phyloP scores from a whole-genome alignment of 441 rosid species.

The Pelargonium australe region DNA sequence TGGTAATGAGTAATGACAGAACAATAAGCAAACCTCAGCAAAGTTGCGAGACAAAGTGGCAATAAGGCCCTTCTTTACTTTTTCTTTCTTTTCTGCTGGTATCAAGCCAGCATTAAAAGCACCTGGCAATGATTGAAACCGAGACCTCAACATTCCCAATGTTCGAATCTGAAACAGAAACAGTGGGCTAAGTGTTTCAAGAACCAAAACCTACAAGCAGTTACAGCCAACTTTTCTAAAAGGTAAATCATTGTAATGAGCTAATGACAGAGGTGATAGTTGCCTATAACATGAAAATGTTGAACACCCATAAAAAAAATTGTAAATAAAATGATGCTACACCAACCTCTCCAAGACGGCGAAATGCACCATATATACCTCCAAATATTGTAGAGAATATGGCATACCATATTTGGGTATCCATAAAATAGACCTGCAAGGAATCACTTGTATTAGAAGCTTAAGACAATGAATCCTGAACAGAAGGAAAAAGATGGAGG shows the following conservation, averaged over 20 bases:
- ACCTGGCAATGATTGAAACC: slow-evolving; percentile 80
- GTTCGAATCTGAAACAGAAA: slow-evolving; percentile 73
- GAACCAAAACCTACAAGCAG: background rate
- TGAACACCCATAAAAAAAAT: background rate
- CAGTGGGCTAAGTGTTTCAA: slow-evolving; percentile 5
- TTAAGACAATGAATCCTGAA: slow-evolving; percentile 12
- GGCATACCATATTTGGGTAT: slow-evolving; percentile 99
- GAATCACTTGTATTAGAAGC: slow-evolving; percentile 17
- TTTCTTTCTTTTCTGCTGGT: slow-evolving; percentile 60
- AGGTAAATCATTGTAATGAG: background rate
- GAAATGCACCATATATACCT: slow-evolving; percentile 96
- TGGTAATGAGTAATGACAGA: background rate
- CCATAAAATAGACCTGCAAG: slow-evolving; percentile 90
- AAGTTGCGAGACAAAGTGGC: slow-evolving; percentile 63
- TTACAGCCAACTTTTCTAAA: background rate
- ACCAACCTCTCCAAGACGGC: slow-evolving; percentile 97
- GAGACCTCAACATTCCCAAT: slow-evolving; percentile 96
- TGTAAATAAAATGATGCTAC: background rate
- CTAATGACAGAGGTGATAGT: background rate
- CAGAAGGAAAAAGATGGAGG: slow-evolving; percentile 2
- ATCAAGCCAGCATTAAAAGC: slow-evolving; percentile 83
- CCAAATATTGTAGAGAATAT: slow-evolving; percentile 96
- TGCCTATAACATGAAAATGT: background rate
- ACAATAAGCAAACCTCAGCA: slow-evolving; percentile 37
- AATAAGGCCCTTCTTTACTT: slow-evolving; percentile 65